phyloP scores from a whole-genome alignment of 2,329 filamentous ascomycete species.

The Ampelomyces quisqualis region DNA sequence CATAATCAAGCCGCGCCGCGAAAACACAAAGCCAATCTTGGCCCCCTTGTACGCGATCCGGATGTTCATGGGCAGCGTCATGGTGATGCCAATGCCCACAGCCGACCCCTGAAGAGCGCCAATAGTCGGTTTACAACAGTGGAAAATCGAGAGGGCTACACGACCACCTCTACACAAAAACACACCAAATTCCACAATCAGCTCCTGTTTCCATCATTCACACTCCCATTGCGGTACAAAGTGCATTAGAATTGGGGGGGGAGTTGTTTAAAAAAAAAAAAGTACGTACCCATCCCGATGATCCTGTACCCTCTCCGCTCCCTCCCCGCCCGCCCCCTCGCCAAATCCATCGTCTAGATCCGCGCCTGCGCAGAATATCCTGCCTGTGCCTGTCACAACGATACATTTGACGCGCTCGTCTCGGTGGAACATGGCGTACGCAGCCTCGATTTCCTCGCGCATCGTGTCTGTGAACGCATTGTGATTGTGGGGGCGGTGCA shows the following conservation, averaged over 20 bases:
- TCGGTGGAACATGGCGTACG: conserved; percentile 54
- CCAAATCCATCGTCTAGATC: conserved; percentile 57
- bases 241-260: too few relatives aligned
- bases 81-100: conserved; percentile 60
- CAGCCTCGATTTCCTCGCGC: conserved; percentile 60
- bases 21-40: conserved; percentile 74
- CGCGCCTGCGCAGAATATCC: conserved; percentile 58
- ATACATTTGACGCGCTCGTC: conserved; percentile 58
- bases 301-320: conserved; percentile 47
- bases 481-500: conserved; percentile 64
- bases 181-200: too few relatives aligned
- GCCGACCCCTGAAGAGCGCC: conserved; percentile 58
- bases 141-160: conserved; percentile 56
- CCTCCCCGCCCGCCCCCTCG: conserved; percentile 42
- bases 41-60: conserved; percentile 57
- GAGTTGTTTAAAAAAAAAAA: too few relatives aligned
- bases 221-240: not conserved
- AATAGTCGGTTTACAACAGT: conserved; percentile 59
- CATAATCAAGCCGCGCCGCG: conserved; percentile 68
- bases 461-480: conserved; percentile 70
- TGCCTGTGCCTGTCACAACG: conserved; percentile 56
- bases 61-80: conserved; percentile 59
- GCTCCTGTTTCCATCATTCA: too few relatives aligned
- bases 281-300: conserved; percentile 57
- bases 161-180: conserved; percentile 43